A percentile compares a stretch with the other conserved stretches of the same genome.
phyloP scores from a whole-genome alignment of 345 rosid species.

The Dimocarpus longan region DNA sequence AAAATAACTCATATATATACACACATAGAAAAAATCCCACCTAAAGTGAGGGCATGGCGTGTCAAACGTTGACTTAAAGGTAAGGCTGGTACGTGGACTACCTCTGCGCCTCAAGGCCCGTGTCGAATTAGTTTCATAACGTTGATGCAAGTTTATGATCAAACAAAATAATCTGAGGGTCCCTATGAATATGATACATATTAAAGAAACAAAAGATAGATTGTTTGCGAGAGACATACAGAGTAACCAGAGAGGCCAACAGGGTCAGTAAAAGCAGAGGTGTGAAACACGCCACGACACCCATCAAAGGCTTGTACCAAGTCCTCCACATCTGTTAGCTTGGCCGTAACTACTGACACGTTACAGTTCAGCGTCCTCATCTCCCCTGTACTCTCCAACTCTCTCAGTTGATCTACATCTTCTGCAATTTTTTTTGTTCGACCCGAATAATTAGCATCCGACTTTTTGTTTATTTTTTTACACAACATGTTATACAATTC shows the following conservation, averaged over 20 bases:
- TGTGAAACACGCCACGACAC: conserved; percentile 85
- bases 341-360: conserved; percentile 52
- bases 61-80: no score
- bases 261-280: conserved; percentile 73
- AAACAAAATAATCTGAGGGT: no score
- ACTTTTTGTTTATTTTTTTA: not conserved
- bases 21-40: no score
- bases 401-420: conserved; percentile 60
- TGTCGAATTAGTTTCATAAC: no score
- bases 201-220: no score
- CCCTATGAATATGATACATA: no score
- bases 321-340: conserved; percentile 49
- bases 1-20: no score
- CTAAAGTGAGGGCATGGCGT: no score
- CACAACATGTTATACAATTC: not conserved
- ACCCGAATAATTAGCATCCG: no score
- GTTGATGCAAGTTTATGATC: no score
- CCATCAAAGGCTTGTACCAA: conserved; percentile 69
- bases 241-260: conserved; percentile 94
- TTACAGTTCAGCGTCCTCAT: conserved; percentile 31
- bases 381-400: conserved; percentile 49
- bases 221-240: conserved; percentile 36
- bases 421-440: conserved; percentile 25
- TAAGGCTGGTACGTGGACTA: no score
- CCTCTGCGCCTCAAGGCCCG: no score